Conservation (phyloP, 257 asterid genomes). For the Parsonsia alboflavescens region DNA sequence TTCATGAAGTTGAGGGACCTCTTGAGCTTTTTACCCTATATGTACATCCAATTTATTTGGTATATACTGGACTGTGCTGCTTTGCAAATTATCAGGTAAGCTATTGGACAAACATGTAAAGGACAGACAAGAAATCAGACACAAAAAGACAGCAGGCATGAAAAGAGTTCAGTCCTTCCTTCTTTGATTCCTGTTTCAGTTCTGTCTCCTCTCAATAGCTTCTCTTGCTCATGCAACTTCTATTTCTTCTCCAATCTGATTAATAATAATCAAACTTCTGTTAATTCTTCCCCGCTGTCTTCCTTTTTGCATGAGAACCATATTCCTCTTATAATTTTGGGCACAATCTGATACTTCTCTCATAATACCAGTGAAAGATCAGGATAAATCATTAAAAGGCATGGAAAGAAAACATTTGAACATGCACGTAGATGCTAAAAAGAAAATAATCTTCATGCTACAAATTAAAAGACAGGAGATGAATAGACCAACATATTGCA, state of each 20-base stretch:
- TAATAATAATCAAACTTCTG: background rate
- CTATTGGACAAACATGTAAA: background rate
- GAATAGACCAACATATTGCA: conserved; percentile 70
- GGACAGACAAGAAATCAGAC: background rate
- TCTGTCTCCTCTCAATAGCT: background rate
- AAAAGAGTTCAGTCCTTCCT: background rate
- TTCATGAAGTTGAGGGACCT: no score
- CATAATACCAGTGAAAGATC: background rate
- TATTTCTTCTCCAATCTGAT: background rate
- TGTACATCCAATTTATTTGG: no score
- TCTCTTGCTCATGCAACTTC: background rate
- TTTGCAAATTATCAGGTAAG: background rate
- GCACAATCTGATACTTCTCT: background rate
- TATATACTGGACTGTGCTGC: no score
- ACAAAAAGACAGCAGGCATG: no score
- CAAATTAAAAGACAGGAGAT: background rate
- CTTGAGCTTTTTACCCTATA: no score
- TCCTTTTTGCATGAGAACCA: background rate
- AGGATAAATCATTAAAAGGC: background rate
- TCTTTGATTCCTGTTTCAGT: background rate
- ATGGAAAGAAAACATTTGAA: background rate
- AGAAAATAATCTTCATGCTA: background rate
- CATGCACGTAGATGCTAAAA: background rate
- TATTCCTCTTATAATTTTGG: background rate
- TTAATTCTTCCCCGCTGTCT: background rate